These are phyloP conservation scores for Somion occarium DNA, from an alignment of 1,284 basidiomycete genomes.

Conservation along the genomic window DNA sequence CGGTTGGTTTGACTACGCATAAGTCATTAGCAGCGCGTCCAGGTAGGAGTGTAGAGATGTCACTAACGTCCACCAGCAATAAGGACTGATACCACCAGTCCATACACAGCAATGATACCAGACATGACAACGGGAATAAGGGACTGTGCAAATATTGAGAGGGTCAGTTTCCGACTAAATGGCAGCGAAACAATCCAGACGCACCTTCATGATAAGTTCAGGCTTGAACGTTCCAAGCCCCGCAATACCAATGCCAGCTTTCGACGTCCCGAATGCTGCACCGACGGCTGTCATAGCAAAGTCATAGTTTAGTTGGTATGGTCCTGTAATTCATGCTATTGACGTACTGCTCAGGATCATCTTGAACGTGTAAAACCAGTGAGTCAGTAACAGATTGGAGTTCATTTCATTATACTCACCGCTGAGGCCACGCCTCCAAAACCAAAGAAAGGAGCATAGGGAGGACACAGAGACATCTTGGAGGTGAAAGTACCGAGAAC, in stretches of 20 bases:
- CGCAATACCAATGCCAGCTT: conserved; percentile 97
- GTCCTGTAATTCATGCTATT: no score
- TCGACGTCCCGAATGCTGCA: conserved; percentile 95
- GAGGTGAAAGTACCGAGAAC: background rate
- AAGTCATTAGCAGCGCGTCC: conserved; percentile 8
- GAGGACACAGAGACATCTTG: conserved; percentile 54
- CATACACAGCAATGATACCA: conserved; percentile 71
- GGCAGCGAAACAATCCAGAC: conserved; percentile 16
- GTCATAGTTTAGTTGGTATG: background rate
- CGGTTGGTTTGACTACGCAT: conserved; percentile 55
- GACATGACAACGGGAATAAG: conserved; percentile 90
- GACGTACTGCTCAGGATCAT: conserved; percentile 84
- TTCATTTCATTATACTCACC: conserved; percentile 39
- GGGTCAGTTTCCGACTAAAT: background rate
- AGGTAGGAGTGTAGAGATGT: background rate
- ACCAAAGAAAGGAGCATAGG: conserved; percentile 83
- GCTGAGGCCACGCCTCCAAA: conserved; percentile 81
- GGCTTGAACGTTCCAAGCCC: conserved; percentile 93
- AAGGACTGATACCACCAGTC: conserved; percentile 65
- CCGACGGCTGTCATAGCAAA: conserved; percentile 62
- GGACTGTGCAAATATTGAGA: conserved; percentile 45
- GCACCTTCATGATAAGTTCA: conserved; percentile 96
- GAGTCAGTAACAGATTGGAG: conserved; percentile 5
- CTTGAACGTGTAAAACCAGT: conserved; percentile 31
- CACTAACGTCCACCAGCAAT: conserved; percentile 58